Conservation (phyloP, 1,284 basidiomycete genomes). For the Sutorius eximius region DNA sequence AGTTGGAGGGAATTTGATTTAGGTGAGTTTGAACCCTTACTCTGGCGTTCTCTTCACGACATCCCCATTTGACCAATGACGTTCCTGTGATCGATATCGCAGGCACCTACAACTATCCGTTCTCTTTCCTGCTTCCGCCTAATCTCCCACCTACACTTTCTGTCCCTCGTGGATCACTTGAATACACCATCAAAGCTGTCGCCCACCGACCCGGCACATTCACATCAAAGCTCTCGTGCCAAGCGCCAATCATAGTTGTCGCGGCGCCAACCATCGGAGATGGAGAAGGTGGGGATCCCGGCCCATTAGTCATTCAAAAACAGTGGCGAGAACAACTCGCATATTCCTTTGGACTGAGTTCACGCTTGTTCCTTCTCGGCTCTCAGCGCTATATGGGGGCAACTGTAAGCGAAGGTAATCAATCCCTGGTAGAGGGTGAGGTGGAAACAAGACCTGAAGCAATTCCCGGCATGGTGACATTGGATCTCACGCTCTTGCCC, state of each 20-base stretch:
- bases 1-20: slow-evolving; percentile 94
- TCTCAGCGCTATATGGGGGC: slow-evolving; percentile 11
- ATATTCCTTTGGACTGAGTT: slow-evolving; percentile 81
- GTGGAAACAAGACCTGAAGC: slow-evolving; percentile 11
- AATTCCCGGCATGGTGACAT: slow-evolving; percentile 62
- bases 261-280: slow-evolving; percentile 65
- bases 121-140: slow-evolving; percentile 85
- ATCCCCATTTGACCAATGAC: neutral
- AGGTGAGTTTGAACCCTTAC: slow-evolving; percentile 48
- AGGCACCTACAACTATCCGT: slow-evolving; percentile 94
- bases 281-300: slow-evolving; percentile 39
- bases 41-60: neutral
- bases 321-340: slow-evolving; percentile 93
- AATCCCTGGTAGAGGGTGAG: neutral
- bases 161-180: slow-evolving; percentile 78
- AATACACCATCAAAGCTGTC: slow-evolving; percentile 79
- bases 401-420: neutral
- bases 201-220: slow-evolving; percentile 89
- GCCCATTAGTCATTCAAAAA: slow-evolving; percentile 66
- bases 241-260: slow-evolving; percentile 77
- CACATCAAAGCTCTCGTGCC: slow-evolving; percentile 72
- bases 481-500: slow-evolving; percentile 85
- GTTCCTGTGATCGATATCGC: neutral
- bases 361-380: slow-evolving; percentile 84
- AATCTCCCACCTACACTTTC: slow-evolving; percentile 81